These are phyloP conservation scores for Colletotrichum gloeosporioides DNA, from an alignment of 2,329 filamentous ascomycete species.

Conservation along the genomic window DNA sequence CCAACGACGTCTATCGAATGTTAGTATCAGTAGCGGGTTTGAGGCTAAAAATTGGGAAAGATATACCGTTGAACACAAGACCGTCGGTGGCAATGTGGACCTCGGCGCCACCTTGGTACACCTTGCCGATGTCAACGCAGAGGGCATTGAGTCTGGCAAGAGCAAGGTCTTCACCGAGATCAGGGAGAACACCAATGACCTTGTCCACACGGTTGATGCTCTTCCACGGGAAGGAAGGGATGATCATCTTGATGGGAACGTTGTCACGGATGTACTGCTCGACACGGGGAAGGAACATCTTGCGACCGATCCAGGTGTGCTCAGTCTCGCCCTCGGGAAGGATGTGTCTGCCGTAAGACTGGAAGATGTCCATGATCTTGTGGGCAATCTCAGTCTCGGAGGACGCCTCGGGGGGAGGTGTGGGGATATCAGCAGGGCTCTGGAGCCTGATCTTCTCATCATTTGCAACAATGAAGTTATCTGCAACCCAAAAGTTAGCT, in stretches of 20 bases:
- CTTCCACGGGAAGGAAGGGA: conserved; percentile 26
- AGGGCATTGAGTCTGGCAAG: conserved; percentile 42
- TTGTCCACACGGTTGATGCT: conserved; percentile 31
- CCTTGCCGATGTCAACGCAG: conserved; percentile 39
- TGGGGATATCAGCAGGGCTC: neutral
- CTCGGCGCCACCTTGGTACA: conserved; percentile 44
- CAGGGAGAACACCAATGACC: conserved; percentile 39
- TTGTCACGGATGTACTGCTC: conserved; percentile 17
- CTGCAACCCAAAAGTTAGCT: neutral
- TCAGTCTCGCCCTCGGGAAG: conserved; percentile 12
- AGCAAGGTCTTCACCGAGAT: conserved; percentile 47
- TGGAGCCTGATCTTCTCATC: neutral
- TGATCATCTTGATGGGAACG: conserved; percentile 21
- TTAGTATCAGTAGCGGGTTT: neutral
- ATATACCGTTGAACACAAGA: conserved; percentile 34
- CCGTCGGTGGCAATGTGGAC: conserved; percentile 48
- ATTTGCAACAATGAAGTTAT: neutral
- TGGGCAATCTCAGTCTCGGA: conserved; percentile 13
- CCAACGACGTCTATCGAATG: conserved; percentile 42
- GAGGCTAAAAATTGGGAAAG: neutral
- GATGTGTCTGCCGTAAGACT: conserved; percentile 13
- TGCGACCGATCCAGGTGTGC: conserved; percentile 20
- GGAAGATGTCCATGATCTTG: conserved; percentile 17
- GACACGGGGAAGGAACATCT: conserved; percentile 18
- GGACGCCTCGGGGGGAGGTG: conserved; percentile 3